Evolutionary conservation across 371 early-diverging fungal species (phyloP).

Genomic region (Nosema bombycis): DNA sequence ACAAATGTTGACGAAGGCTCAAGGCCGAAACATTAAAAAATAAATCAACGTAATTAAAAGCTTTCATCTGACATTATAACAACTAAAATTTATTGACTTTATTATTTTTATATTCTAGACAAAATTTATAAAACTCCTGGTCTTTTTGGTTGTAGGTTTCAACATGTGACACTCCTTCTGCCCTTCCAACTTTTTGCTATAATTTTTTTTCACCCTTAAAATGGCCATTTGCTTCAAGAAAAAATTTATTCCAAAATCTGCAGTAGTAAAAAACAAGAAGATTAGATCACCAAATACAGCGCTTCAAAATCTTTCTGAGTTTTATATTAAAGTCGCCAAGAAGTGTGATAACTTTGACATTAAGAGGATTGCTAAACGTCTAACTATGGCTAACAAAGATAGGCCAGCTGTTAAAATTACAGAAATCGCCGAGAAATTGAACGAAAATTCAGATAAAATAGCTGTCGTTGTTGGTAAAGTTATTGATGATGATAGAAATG

Average conservation of each 20-base stretch:
- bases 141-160: no score
- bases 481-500: constrained; percentile 63
- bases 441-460: constrained; percentile 51
- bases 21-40: no score
- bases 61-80: no score
- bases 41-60: no score
- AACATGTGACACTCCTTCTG: no score
- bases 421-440: constrained; percentile 50
- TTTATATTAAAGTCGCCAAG: constrained; percentile 40
- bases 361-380: constrained; percentile 48
- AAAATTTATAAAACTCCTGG: no score
- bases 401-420: constrained; percentile 59
- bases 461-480: constrained; percentile 64
- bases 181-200: no score
- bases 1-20: no score
- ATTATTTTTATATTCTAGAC: no score
- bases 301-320: constrained; percentile 22
- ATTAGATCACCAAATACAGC: constrained; percentile 32
- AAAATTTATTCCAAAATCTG: constrained; percentile 29
- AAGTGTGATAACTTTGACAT: constrained; percentile 23
- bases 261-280: constrained; percentile 15
- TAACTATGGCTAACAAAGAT: constrained; percentile 50
- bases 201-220: constrained; percentile 38
- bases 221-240: constrained; percentile 18
- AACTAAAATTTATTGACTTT: no score